phyloP scores from a whole-genome alignment of 2,329 filamentous ascomycete genomes.

The Colletotrichum tanaceti region DNA sequence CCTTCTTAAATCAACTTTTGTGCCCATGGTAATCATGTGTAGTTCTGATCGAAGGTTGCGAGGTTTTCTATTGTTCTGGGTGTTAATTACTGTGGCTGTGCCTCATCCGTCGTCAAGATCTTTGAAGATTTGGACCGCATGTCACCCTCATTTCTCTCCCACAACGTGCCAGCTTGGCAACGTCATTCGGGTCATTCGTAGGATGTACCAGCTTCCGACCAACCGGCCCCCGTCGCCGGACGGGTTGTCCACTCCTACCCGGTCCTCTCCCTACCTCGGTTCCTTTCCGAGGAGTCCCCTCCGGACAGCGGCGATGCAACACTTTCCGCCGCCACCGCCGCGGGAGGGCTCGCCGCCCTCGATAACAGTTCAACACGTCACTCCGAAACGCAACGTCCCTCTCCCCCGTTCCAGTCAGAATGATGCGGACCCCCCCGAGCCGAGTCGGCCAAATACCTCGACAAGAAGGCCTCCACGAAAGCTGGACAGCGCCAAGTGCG shows the following conservation, averaged over 20 bases:
- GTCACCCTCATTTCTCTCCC: background rate
- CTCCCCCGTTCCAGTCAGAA: background rate
- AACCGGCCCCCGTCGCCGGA: too few relatives aligned
- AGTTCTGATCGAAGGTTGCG: background rate
- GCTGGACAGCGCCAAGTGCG: conserved; percentile 1
- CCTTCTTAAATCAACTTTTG: background rate
- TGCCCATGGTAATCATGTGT: background rate
- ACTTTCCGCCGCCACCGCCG: too few relatives aligned
- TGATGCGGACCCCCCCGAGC: background rate
- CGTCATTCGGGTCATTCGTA: background rate
- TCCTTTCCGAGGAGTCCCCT: too few relatives aligned
- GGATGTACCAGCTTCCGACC: background rate
- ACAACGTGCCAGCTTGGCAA: rapidly evolving
- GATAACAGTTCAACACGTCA: background rate
- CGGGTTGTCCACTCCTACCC: background rate
- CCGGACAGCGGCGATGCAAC: too few relatives aligned
- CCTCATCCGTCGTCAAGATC: background rate
- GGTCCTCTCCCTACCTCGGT: background rate
- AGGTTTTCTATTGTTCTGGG: background rate
- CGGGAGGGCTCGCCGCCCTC: too few relatives aligned
- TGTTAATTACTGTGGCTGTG: background rate
- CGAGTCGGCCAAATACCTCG: too few relatives aligned
- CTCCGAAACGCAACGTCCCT: background rate
- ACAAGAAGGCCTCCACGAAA: background rate
- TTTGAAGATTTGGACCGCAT: background rate